phyloP scores from a whole-genome alignment of 2,329 filamentous ascomycete genomes.

The Claviceps digitariae region DNA sequence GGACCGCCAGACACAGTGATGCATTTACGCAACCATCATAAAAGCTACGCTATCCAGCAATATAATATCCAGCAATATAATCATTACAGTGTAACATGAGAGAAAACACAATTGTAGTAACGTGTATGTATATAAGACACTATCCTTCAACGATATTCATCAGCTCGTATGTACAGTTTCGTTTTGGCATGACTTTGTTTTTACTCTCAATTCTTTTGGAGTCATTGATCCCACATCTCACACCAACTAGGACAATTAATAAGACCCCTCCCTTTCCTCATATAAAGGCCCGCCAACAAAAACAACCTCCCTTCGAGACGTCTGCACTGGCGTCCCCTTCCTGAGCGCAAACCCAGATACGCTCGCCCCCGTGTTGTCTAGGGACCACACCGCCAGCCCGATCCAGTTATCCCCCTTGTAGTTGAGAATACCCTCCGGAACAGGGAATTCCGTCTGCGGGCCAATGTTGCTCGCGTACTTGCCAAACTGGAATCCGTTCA shows the following conservation, averaged over 20 bases:
- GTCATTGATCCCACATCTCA: background rate
- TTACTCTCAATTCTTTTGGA: background rate
- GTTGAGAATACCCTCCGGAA: slow-evolving; percentile 60
- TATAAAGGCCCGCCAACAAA: slow-evolving; percentile 33
- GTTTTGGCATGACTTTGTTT: too few species aligned
- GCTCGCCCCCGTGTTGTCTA: slow-evolving; percentile 42
- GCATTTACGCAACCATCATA: too few species aligned
- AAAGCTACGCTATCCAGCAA: too few species aligned
- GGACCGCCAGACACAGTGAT: too few species aligned
- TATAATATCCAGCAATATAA: too few species aligned
- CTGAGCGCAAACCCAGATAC: slow-evolving; percentile 39
- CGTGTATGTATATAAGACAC: too few species aligned
- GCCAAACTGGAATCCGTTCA: slow-evolving; percentile 64
- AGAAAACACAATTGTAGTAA: too few species aligned
- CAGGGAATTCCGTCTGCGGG: slow-evolving; percentile 57
- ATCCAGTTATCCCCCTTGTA: slow-evolving; percentile 58
- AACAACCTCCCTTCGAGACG: slow-evolving; percentile 31
- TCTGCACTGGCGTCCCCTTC: slow-evolving; percentile 35
- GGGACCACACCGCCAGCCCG: slow-evolving; percentile 54
- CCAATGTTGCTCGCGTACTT: slow-evolving; percentile 55
- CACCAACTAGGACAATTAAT: slow-evolving; percentile 20
- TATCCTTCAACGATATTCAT: too few species aligned
- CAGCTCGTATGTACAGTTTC: too few species aligned
- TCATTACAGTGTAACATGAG: too few species aligned
- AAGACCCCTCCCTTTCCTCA: slow-evolving; percentile 32